A percentile compares a stretch with the other conserved stretches of the same genome.
phyloP scores from a whole-genome alignment of 208 protist genomes.

The Leishmania mexicana region DNA sequence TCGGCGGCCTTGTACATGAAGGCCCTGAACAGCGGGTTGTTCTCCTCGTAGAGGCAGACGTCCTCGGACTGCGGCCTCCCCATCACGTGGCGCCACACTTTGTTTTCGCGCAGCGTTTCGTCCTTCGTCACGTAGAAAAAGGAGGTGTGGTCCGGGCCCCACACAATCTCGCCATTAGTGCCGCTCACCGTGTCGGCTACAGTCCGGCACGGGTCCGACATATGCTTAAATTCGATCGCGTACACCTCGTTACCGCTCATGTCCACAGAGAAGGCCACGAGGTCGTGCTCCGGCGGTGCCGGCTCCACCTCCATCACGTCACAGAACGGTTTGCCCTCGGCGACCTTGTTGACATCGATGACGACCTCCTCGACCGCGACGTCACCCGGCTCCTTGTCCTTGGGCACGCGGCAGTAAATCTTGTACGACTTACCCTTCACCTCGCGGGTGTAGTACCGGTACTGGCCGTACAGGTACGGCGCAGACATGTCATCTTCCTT shows the following conservation, averaged over 20 bases:
- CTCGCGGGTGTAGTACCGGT: slow-evolving; percentile 85
- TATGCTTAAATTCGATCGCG: slow-evolving; percentile 64
- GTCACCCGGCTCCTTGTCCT: slow-evolving; percentile 46
- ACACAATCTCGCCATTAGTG: slow-evolving; percentile 79
- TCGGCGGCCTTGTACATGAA: slow-evolving; percentile 61
- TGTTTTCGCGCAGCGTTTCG: slow-evolving; percentile 71
- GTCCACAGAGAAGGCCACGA: slow-evolving; percentile 86
- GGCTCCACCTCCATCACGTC: slow-evolving; percentile 59
- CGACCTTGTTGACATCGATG: slow-evolving; percentile 83
- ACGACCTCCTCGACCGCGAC: slow-evolving; percentile 72
- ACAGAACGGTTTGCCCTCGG: slow-evolving; percentile 84
- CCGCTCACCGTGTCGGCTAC: slow-evolving; percentile 59
- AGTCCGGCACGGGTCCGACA: slow-evolving; percentile 22
- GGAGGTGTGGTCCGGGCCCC: slow-evolving; percentile 55
- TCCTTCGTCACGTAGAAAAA: slow-evolving; percentile 91
- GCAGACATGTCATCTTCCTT: slow-evolving; percentile 83
- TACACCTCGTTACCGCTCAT: slow-evolving; percentile 87
- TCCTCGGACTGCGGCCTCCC: slow-evolving; percentile 70
- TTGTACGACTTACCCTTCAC: slow-evolving; percentile 87
- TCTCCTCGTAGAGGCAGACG: slow-evolving; percentile 80
- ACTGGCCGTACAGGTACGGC: slow-evolving; percentile 67
- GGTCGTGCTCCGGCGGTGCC: slow-evolving; percentile 60
- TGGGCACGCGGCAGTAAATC: slow-evolving; percentile 81
- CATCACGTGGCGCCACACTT: slow-evolving; percentile 88
- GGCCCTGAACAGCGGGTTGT: slow-evolving; percentile 74